phyloP scores from a whole-genome alignment of 768 basidiomycete genomes.

The Coprinopsis sp. region DNA sequence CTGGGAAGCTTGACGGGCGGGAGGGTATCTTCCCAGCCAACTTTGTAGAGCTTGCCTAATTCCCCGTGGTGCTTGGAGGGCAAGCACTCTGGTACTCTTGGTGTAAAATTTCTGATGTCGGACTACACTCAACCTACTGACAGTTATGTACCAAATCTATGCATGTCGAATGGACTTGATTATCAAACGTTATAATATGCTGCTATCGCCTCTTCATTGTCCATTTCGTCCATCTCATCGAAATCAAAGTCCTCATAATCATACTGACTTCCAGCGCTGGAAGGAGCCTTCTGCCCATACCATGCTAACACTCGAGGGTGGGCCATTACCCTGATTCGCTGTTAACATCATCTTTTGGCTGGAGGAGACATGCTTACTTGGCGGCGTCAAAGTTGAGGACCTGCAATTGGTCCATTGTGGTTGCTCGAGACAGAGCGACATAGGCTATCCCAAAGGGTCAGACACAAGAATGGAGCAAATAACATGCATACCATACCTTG shows the following conservation, averaged over 20 bases:
- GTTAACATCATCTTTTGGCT: slow-evolving; percentile 1
- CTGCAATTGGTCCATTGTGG: slow-evolving; percentile 58
- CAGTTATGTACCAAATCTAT: too few species aligned
- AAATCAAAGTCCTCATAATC: slow-evolving; percentile 22
- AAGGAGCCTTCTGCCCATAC: slow-evolving; percentile 28
- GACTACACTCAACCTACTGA: too few species aligned
- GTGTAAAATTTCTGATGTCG: neutral
- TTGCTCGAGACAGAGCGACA: slow-evolving; percentile 72
- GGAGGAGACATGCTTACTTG: slow-evolving; percentile 38
- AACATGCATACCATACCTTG: slow-evolving; percentile 45
- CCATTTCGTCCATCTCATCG: slow-evolving; percentile 27
- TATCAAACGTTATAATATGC: slow-evolving; percentile 27
- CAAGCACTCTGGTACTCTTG: neutral
- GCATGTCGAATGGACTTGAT: too few species aligned
- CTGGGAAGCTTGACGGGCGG: slow-evolving; percentile 54
- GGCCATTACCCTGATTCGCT: slow-evolving; percentile 48
- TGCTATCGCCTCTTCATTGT: slow-evolving; percentile 30
- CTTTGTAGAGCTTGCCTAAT: slow-evolving; percentile 63
- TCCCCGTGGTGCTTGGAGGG: neutral
- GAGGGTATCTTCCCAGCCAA: slow-evolving; percentile 80
- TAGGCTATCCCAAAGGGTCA: slow-evolving; percentile 40
- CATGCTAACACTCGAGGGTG: slow-evolving; percentile 61
- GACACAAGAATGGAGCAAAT: neutral
- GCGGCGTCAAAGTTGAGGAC: slow-evolving; percentile 56
- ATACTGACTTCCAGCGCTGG: slow-evolving; percentile 13